Evolutionary conservation across 106 monocot species (phyloP).

Genomic region (Dendrobium huoshanense): DNA sequence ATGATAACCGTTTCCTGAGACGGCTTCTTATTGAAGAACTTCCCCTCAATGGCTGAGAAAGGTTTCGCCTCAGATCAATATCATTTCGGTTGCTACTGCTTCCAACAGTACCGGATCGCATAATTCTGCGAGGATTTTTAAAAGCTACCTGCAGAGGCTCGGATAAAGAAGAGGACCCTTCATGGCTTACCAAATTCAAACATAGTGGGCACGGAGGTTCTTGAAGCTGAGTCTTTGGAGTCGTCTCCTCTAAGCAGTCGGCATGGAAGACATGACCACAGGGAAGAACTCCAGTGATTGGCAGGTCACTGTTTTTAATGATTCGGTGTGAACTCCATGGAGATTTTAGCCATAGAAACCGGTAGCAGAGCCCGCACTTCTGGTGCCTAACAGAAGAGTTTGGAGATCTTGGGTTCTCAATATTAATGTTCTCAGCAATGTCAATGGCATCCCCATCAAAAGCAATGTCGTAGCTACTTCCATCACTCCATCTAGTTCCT

Average conservation of each 20-base stretch:
- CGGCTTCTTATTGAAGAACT: slow-evolving; percentile 36
- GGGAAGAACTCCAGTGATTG: slow-evolving; percentile 60
- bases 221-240: slow-evolving; percentile 44
- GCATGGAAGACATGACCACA: slow-evolving; percentile 85
- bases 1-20: slow-evolving; percentile 58
- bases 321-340: slow-evolving; percentile 73
- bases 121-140: slow-evolving; percentile 26
- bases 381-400: slow-evolving; percentile 20
- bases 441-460: slow-evolving; percentile 58
- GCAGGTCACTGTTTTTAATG: slow-evolving; percentile 60
- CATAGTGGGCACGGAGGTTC: slow-evolving; percentile 62
- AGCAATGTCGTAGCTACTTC: slow-evolving; percentile 67
- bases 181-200: slow-evolving; percentile 11
- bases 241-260: slow-evolving; percentile 79
- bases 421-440: slow-evolving; percentile 25
- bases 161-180: slow-evolving; percentile 35
- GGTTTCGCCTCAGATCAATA: slow-evolving; percentile 21
- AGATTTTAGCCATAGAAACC: slow-evolving; percentile 59
- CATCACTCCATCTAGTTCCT: slow-evolving; percentile 77
- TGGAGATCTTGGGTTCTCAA: slow-evolving; percentile 28
- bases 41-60: slow-evolving; percentile 20
- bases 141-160: slow-evolving; percentile 45
- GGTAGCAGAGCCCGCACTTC: slow-evolving; percentile 62
- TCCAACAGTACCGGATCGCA: slow-evolving; percentile 7
- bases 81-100: slow-evolving; percentile 18